Conservation (phyloP, 208 protist genomes). For the Naegleria lovaniensis region DNA sequence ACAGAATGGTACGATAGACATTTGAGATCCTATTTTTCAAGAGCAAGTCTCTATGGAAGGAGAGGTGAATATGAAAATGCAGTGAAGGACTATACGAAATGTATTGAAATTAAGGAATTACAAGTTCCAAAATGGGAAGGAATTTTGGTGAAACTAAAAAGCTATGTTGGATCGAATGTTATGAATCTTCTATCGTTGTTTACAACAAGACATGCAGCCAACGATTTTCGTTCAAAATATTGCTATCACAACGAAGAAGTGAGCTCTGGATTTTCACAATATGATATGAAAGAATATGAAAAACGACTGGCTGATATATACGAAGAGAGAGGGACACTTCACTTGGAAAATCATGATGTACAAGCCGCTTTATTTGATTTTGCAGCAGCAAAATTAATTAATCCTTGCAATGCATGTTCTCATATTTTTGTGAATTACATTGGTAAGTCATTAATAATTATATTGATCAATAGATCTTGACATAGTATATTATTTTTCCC, state of each 20-base stretch:
- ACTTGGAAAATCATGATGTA: background rate
- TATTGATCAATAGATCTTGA: too few species aligned
- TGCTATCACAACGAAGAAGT: too few species aligned
- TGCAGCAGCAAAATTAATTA: background rate
- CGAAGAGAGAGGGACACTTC: background rate
- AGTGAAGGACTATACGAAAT: background rate
- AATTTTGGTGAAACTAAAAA: background rate
- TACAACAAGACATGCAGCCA: background rate
- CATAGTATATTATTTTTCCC: too few species aligned
- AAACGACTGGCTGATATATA: background rate
- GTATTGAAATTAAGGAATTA: background rate
- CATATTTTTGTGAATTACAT: background rate
- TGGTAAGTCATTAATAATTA: background rate
- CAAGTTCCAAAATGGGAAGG: background rate
- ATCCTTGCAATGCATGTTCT: background rate
- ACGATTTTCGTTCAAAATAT: background rate
- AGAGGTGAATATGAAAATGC: background rate
- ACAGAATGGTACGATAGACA: background rate
- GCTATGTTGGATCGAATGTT: background rate
- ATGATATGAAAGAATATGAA: background rate
- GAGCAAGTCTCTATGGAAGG: background rate
- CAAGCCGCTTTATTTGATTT: background rate
- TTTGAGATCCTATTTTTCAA: background rate
- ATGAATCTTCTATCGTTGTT: background rate
- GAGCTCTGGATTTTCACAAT: background rate